Evolutionary conservation across 345 rosid genomes (phyloP), one percentile per base, ranked within the genome.

Genomic region (Linum lewisii): DNA sequence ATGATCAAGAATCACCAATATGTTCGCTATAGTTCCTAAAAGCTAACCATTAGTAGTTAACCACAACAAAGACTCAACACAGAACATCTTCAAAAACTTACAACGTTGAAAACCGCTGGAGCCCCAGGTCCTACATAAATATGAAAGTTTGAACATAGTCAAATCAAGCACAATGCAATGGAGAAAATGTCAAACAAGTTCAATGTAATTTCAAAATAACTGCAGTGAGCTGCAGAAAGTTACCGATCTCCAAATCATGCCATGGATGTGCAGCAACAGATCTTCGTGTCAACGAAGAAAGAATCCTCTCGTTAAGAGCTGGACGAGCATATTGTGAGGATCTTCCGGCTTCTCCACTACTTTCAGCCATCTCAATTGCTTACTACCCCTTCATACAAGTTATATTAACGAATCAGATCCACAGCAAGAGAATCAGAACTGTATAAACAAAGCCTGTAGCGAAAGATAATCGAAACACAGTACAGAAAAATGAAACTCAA

Each of bases 191-290:
- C 56, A 10, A 18, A 24, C 19, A 63, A 29, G 16, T 3, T 36
- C 1, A 42, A 13, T 22, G 20, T 5, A 19, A 63, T 11, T 3
- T 13, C 9, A 34, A 25, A 54, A 5, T 54, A 22, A 21, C 18
- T 23, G 25, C 25, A 54, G 24, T 0, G 25, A 6, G 25, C 21
- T n/a, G 5, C 8, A 21, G 32, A 21, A 23, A 66, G 73, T 21
- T 73, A 88, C 98, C 98, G 9, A 92, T 88, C 84, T 92, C 98
- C 9, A 92, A 87, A 82, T 92, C 98, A 73, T 92, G 98, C 98
- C 98, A 92, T 34, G 98, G 96, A 73, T 92, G 98, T 19, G 98
- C 98, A 72, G 96, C 95, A 42, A 83, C 75, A 42, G 96, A 86
- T 74, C 98, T 83, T 75, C 88, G 86, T 59, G 79, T 78, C 96